These are phyloP conservation scores for Phaseolus lunatus DNA, from an alignment of 306 rosid genomes.

Conservation along the genomic window DNA sequence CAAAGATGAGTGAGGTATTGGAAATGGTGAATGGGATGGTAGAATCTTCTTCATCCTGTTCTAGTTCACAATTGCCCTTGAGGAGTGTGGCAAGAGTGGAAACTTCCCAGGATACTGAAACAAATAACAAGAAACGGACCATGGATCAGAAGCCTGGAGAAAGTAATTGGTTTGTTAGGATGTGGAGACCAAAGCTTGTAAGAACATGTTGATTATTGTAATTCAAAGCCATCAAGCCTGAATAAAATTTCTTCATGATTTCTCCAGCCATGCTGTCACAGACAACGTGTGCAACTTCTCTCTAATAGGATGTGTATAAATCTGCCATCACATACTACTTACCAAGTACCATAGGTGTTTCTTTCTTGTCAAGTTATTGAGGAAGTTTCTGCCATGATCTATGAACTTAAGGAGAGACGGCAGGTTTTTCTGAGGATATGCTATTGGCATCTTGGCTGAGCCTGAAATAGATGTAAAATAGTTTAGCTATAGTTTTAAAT, in stretches of 20 bases:
- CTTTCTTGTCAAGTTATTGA: constrained; percentile 28
- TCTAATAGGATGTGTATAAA: constrained; percentile 18
- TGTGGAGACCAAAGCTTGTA: constrained; percentile 66
- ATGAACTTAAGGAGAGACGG: constrained; percentile 2
- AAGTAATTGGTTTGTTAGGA: constrained; percentile 63
- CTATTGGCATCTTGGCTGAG: constrained; percentile 13
- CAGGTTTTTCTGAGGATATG: constrained; percentile 21
- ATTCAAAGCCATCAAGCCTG: constrained; percentile 29
- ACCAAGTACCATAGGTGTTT: not conserved
- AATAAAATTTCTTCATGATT: constrained; percentile 38
- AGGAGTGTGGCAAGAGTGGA: constrained; percentile 48
- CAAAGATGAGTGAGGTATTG: constrained; percentile 94
- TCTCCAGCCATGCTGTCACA: constrained; percentile 12
- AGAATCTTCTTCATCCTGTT: constrained; percentile 48
- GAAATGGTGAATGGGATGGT: constrained; percentile 73
- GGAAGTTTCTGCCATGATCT: constrained; percentile 35
- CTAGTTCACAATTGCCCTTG: constrained; percentile 56
- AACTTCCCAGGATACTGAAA: constrained; percentile 48
- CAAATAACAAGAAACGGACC: constrained; percentile 53
- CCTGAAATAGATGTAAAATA: constrained; percentile 33
- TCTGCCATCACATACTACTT: constrained; percentile 10
- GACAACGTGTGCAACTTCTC: constrained; percentile 12
- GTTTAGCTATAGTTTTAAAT: constrained; percentile 38
- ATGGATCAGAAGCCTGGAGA: constrained; percentile 62
- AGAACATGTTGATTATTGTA: constrained; percentile 61